Evolutionary conservation across 805 yeast genomes (phyloP), one percentile per base, ranked within the genome.

Genomic region (Ogataea paradorogensis): DNA sequence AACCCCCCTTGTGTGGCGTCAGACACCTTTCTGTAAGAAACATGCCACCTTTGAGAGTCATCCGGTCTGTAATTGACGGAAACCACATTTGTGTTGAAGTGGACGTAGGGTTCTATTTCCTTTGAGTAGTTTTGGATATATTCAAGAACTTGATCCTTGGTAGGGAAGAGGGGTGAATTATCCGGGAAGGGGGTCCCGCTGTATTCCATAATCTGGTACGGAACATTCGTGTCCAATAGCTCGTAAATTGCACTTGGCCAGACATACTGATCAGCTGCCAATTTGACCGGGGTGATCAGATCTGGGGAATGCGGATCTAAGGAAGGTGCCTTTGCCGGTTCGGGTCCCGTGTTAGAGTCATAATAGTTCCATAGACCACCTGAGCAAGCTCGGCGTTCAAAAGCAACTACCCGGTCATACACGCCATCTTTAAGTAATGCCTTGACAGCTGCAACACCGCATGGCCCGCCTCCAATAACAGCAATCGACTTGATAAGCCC

Each of bases 331-430:
- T 45, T 44, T 16, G 38, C 34, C 5, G 42, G 36, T 18, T 40
- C 40, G 2, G 42, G 38, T 9, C 41, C 26, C 15, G 44, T 43
- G 28, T 41, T 47, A 41, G 40, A 67, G 43, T 58, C 67, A 42
- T 67, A 69, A 52, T 76, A 83, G 56, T 79, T 75, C 96, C 96
- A 87, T 6, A 87, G 64, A 0, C 96, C 96, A 9, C 95, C 95
- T n/a, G 76, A 57, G 11, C 60, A 58, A 10, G 63, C 47, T 42
- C 84, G 70, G 34, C 74, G 66, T 49, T 85, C 95, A 53, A 71
- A 84, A 4, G 83, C 67, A 23, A 73, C 75, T 35, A 85, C 69
- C 31, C 59, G 53, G 27, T 68, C 62, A 45, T 73, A 73, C 4
- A 63, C 56, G 1, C 60, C 52, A 47, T 81, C 89, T 8, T 66